phyloP scores from a whole-genome alignment of 139 green algal genomes.

The Coccomyxa sp. region DNA sequence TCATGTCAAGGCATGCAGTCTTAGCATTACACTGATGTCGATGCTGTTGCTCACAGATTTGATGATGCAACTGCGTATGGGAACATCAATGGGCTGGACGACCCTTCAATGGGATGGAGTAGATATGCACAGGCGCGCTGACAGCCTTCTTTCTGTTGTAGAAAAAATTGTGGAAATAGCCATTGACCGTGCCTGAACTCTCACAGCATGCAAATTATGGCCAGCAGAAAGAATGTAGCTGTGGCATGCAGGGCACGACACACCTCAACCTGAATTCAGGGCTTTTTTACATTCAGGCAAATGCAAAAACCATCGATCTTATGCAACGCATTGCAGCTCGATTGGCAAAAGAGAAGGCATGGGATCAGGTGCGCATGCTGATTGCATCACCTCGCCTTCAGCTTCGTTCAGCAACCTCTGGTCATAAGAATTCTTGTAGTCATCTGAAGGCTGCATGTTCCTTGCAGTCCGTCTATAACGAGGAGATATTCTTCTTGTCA shows the following conservation, averaged over 20 bases:
- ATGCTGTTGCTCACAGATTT: conserved; percentile 42
- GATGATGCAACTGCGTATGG: conserved; percentile 83
- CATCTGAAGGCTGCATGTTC: background rate
- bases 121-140: conserved; percentile 48
- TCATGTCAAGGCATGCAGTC: background rate
- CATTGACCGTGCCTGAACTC: background rate
- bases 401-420: background rate
- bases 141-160: background rate
- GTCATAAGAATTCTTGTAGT: background rate
- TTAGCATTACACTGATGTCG: background rate
- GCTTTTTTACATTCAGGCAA: conserved; percentile 78
- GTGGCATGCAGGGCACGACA: conserved; percentile 1
- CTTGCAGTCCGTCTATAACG: conserved; percentile 78
- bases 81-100: conserved; percentile 79
- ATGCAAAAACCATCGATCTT: conserved; percentile 55
- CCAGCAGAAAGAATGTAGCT: background rate
- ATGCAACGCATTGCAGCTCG: conserved; percentile 61
- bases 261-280: conserved; percentile 86
- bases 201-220: background rate
- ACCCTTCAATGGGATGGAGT: conserved; percentile 86
- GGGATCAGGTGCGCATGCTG: conserved; percentile 25
- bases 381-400: background rate
- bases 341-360: conserved; percentile 71
- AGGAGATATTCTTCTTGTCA: conserved; percentile 85
- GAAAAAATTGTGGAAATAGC: background rate